Percentiles rank a stretch among this genome's conserved stretches.
These are phyloP conservation scores for Fusarium citri DNA, from an alignment of 2,329 filamentous ascomycete species.

Conservation along the genomic window DNA sequence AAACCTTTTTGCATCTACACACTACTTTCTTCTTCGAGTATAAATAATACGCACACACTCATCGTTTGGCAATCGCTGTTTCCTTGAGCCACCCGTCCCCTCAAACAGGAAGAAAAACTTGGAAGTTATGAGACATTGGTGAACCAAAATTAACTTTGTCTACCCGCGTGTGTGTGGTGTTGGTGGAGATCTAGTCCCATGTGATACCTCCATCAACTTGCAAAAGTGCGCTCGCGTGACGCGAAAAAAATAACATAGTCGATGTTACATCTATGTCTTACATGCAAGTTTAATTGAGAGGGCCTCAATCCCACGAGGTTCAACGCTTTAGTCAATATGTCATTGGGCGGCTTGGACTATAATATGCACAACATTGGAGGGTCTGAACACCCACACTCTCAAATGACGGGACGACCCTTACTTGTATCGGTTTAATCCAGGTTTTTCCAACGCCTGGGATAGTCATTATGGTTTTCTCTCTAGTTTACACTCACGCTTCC, in stretches of 20 bases:
- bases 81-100: background rate
- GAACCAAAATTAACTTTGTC: slow-evolving; percentile 4
- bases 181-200: slow-evolving; percentile 31
- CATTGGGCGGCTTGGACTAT: background rate
- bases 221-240: slow-evolving; percentile 28
- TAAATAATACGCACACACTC: slow-evolving; percentile 4
- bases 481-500: background rate
- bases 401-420: background rate
- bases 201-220: slow-evolving; percentile 29
- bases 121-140: slow-evolving; percentile 35
- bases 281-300: slow-evolving; percentile 21
- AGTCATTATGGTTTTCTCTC: background rate
- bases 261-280: slow-evolving; percentile 34
- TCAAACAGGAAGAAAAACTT: slow-evolving; percentile 28
- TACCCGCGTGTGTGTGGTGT: slow-evolving; percentile 22
- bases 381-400: background rate
- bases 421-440: background rate
- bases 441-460: background rate
- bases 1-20: slow-evolving; percentile 18
- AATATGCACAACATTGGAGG: background rate
- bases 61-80: slow-evolving; percentile 8
- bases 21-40: slow-evolving; percentile 1
- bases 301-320: background rate
- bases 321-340: background rate
- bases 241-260: slow-evolving; percentile 15